Percentiles rank a stretch among this genome's conserved stretches.
These are phyloP conservation scores for Pichia scutulata DNA, from an alignment of 805 yeast genomes.

Conservation along the genomic window DNA sequence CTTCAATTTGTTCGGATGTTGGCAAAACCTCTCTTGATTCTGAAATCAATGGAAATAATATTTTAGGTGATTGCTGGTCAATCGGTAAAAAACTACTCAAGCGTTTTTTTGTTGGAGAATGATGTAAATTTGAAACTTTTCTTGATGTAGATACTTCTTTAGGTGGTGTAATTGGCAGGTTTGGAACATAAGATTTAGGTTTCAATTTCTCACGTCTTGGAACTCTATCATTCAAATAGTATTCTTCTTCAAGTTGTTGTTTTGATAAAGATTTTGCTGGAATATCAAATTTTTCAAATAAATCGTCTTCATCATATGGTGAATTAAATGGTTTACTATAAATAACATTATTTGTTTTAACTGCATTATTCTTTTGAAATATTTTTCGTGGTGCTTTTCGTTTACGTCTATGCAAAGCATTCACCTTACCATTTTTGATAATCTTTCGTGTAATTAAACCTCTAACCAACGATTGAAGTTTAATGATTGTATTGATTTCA, in stretches of 20 bases:
- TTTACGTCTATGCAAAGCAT: background rate
- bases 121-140: slow-evolving; percentile 10
- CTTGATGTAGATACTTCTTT: slow-evolving; percentile 1
- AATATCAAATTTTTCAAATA: slow-evolving; percentile 12
- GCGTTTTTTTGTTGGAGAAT: slow-evolving; percentile 12
- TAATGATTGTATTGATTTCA: slow-evolving; percentile 20
- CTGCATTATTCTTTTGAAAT: background rate
- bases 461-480: slow-evolving; percentile 38
- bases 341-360: background rate
- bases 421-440: background rate
- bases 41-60: background rate
- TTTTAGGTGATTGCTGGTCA: background rate
- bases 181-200: slow-evolving; percentile 7
- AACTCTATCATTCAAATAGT: slow-evolving; percentile 1
- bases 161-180: slow-evolving; percentile 7
- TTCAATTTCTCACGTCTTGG: slow-evolving; percentile 9
- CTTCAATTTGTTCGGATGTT: background rate
- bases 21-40: background rate
- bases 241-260: background rate
- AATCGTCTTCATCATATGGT: slow-evolving; percentile 7
- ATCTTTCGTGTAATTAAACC: slow-evolving; percentile 23
- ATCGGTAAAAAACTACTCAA: slow-evolving; percentile 23
- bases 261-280: background rate
- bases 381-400: background rate
- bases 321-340: background rate